phyloP scores from a whole-genome alignment of 2,329 filamentous ascomycete species.

The Talaromyces sp. region DNA sequence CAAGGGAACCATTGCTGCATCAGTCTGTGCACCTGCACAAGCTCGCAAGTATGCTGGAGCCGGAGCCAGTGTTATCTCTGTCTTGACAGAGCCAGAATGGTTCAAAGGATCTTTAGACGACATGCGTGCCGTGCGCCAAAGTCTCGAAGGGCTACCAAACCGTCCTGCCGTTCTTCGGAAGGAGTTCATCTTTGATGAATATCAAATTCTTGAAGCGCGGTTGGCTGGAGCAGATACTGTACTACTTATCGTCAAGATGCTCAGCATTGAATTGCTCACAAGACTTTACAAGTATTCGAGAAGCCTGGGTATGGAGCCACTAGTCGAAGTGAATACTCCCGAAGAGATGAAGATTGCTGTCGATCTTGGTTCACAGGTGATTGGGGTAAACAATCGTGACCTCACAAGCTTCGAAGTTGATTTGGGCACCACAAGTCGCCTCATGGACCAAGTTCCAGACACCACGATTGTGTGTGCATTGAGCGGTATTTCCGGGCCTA shows the following conservation, averaged over 20 bases:
- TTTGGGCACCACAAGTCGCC: constrained; percentile 78
- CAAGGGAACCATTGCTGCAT: constrained; percentile 86
- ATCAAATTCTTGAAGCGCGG: constrained; percentile 92
- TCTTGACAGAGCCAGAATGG: constrained; percentile 98
- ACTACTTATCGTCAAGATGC: constrained; percentile 96
- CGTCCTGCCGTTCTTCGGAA: constrained; percentile 88
- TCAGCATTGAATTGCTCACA: constrained; percentile 66
- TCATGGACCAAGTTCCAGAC: constrained; percentile 80
- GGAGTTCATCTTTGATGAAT: constrained; percentile 97
- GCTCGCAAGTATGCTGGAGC: constrained; percentile 87
- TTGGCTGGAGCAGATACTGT: constrained; percentile 92
- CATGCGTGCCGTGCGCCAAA: constrained; percentile 76
- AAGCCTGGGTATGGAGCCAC: constrained; percentile 89
- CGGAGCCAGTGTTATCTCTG: constrained; percentile 93
- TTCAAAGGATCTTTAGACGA: constrained; percentile 98
- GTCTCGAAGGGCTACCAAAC: constrained; percentile 84
- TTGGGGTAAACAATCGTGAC: constrained; percentile 97
- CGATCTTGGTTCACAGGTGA: constrained; percentile 78
- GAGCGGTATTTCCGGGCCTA: constrained; percentile 83
- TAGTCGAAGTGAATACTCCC: constrained; percentile 92
- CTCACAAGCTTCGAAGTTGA: constrained; percentile 96
- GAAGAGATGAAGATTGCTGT: constrained; percentile 90
- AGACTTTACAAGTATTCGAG: constrained; percentile 82
- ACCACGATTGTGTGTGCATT: constrained; percentile 87
- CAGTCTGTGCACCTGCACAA: constrained; percentile 82